phyloP scores from a whole-genome alignment of 306 rosid genomes.

The Betula pendula region DNA sequence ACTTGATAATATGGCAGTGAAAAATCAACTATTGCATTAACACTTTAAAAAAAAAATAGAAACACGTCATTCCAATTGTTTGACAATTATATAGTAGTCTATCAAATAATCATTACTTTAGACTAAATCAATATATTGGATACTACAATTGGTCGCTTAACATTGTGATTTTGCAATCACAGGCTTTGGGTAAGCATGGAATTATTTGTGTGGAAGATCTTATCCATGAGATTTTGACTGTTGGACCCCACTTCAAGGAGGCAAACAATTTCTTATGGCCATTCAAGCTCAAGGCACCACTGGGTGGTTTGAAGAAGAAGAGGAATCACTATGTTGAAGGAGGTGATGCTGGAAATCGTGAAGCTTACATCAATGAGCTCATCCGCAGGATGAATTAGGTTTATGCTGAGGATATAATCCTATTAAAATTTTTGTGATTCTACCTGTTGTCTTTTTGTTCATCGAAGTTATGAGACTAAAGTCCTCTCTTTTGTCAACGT shows the following conservation, averaged over 20 bases:
- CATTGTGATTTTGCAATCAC: neutral
- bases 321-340: conserved; percentile 84
- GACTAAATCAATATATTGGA: too few relatives aligned
- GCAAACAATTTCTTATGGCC: conserved; percentile 87
- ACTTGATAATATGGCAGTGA: too few relatives aligned
- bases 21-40: too few relatives aligned
- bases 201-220: conserved; percentile 74
- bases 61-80: too few relatives aligned
- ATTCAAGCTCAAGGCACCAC: conserved; percentile 74
- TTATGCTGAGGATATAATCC: neutral
- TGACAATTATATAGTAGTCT: too few relatives aligned
- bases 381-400: conserved; percentile 77
- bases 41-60: too few relatives aligned
- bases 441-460: neutral
- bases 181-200: conserved; percentile 77
- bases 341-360: conserved; percentile 78
- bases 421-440: conserved; percentile 9
- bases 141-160: neutral
- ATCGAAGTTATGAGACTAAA: conserved; percentile 13
- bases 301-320: conserved; percentile 78
- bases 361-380: conserved; percentile 66
- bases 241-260: conserved; percentile 81
- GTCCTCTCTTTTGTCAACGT: neutral
- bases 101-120: too few relatives aligned
- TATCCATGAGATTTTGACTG: conserved; percentile 71